Evolutionary conservation across 768 basidiomycete genomes (phyloP).

Genomic region (Naematelia encephala): DNA sequence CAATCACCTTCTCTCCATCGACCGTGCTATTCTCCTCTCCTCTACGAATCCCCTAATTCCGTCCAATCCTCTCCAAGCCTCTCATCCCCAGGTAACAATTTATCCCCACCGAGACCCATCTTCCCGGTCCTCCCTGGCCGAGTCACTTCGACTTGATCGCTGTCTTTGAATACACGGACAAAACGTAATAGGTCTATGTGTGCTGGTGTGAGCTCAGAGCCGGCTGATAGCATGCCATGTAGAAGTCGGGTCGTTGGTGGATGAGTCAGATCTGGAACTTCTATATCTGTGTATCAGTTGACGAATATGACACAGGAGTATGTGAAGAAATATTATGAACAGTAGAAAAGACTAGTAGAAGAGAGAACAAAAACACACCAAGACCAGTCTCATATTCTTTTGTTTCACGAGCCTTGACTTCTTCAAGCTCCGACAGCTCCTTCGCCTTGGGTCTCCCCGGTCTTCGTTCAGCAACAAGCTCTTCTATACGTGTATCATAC

Average conservation of each 20-base stretch:
- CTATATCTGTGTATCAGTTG: conserved; percentile 24
- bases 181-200: conserved; percentile 40
- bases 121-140: conserved; percentile 14
- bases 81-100: not conserved
- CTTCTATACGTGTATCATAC: conserved; percentile 38
- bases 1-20: too few species aligned
- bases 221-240: conserved; percentile 38
- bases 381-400: conserved; percentile 48
- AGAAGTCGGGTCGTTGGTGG: conserved; percentile 39
- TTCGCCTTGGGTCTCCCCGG: conserved; percentile 48
- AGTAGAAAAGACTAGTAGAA: not conserved
- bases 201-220: conserved; percentile 28
- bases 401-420: conserved; percentile 36
- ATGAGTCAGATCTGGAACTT: conserved; percentile 50
- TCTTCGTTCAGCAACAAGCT: conserved; percentile 38
- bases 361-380: conserved; percentile 28
- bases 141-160: conserved; percentile 23
- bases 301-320: not conserved
- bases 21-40: not conserved
- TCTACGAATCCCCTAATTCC: not conserved
- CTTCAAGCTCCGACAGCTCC: conserved; percentile 45
- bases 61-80: conserved; percentile 35
- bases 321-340: not conserved
- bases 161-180: conserved; percentile 28
- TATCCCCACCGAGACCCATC: conserved; percentile 27